A percentile compares a stretch with the other conserved stretches of the same genome.
These are phyloP conservation scores for Diaporthe humulicola DNA, from an alignment of 2,329 filamentous ascomycete genomes.

Conservation along the genomic window DNA sequence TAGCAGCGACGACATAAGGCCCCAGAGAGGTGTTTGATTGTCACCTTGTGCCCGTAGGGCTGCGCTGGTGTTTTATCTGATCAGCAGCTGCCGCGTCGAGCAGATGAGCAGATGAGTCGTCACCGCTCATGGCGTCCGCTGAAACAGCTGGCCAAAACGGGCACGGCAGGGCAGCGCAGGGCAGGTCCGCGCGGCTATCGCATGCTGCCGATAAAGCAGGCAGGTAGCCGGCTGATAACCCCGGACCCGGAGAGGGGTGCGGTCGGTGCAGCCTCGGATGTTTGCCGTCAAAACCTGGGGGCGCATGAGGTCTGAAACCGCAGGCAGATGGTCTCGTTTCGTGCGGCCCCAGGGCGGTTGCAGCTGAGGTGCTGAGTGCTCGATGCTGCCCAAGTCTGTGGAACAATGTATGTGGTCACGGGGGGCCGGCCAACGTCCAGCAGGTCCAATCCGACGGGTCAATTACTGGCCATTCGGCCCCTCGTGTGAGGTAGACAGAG, in stretches of 20 bases:
- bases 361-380: not conserved
- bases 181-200: constrained; percentile 20
- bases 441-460: constrained; percentile 12
- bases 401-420: not conserved
- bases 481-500: not conserved
- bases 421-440: not conserved
- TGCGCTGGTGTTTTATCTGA: constrained; percentile 31
- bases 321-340: constrained; percentile 22
- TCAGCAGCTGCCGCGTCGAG: constrained; percentile 18
- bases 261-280: constrained; percentile 24
- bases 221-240: constrained; percentile 1
- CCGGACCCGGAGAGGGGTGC: not conserved
- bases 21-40: not conserved
- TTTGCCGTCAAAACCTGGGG: constrained; percentile 26
- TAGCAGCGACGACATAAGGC: not conserved
- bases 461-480: not conserved
- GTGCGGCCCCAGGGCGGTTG: constrained; percentile 16
- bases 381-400: constrained; percentile 1
- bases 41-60: constrained; percentile 11
- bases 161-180: constrained; percentile 12
- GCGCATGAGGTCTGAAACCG: constrained; percentile 27
- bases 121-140: constrained; percentile 10
- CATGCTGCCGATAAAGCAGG: not conserved
- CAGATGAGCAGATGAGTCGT: constrained; percentile 3
- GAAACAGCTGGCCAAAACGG: constrained; percentile 19